Evolutionary conservation across 2,329 filamentous ascomycete species (phyloP), one percentile per base, ranked within the genome.

Genomic region (Achaetomium macrosporum): DNA sequence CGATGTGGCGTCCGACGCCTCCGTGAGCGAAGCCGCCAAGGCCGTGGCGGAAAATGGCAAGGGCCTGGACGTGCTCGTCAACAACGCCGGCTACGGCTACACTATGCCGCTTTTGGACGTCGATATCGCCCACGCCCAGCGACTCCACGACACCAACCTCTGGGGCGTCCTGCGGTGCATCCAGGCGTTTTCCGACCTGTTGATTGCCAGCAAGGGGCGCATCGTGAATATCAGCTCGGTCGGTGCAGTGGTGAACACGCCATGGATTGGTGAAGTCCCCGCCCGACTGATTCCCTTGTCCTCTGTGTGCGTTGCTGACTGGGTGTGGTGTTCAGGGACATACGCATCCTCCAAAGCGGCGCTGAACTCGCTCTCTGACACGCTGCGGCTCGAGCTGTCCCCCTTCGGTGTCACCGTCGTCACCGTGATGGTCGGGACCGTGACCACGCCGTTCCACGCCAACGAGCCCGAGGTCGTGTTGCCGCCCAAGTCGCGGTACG

Each of bases 111-210:
- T 68, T 5, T 49, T 74, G 9, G 71, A 75, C 42, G 57, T 63
- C 0, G 59, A 68, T 29, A 53, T 73, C 2, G 59, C 62, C 1
- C 55, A 67, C 15, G 68, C 65, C n/a, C 69, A 66, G 45, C 54
- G 49, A 15, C 31, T 73, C 3, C 74, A 69, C 53, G 70, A 75
- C 12, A 60, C 71, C 15, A 76, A 77, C 55, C 61, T 73, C 19
- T 75, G 67, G 65, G 67, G 67, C 1, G 37, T 64, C 1, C 42
- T 75, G 5, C 54, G 59, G 8, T 63, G 71, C 9, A 66, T 66
- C 2, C 68, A 76, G 36, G 65, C 65, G 0, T 76, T 76, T 54
- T 33, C 46, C 39, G 57, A 9, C 61, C 62, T 66, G 40, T 43
- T 64, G 9, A 62, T 70, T 25, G 55, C 60, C n/a, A 58, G 62